Conservation (phyloP, 495 filamentous ascomycete genomes). For the Cenococcum geophilum region DNA sequence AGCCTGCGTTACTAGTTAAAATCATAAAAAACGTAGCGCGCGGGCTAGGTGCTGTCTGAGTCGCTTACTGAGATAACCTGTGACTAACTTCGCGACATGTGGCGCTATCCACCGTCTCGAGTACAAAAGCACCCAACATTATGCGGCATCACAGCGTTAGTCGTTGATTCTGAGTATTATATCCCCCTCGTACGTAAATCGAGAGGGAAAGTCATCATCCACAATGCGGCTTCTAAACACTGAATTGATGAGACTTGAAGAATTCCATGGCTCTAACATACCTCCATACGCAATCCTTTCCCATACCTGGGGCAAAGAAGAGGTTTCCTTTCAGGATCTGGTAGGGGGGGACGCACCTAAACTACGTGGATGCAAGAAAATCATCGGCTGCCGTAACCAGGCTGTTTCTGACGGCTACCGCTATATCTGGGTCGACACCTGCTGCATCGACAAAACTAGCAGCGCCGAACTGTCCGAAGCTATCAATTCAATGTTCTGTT, state of each 20-base stretch:
- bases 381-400: background rate
- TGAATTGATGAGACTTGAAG: background rate
- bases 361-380: background rate
- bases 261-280: background rate
- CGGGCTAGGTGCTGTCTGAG: too few species aligned
- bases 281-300: constrained; percentile 3
- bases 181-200: too few species aligned
- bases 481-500: constrained; percentile 42
- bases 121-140: too few species aligned
- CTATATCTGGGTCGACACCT: constrained; percentile 39
- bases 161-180: too few species aligned
- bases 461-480: constrained; percentile 37
- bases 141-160: too few species aligned
- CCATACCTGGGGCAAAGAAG: constrained; percentile 8
- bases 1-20: too few species aligned
- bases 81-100: too few species aligned
- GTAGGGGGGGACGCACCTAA: too few species aligned
- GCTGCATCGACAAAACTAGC: constrained; percentile 38
- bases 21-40: too few species aligned
- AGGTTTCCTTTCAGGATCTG: background rate
- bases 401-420: background rate
- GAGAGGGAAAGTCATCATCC: too few species aligned
- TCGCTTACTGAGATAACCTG: too few species aligned
- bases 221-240: background rate
- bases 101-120: too few species aligned